Percentiles rank a stretch among this genome's conserved stretches.
phyloP scores from a whole-genome alignment of 805 yeast species.

The Lachancea dasiensis region DNA sequence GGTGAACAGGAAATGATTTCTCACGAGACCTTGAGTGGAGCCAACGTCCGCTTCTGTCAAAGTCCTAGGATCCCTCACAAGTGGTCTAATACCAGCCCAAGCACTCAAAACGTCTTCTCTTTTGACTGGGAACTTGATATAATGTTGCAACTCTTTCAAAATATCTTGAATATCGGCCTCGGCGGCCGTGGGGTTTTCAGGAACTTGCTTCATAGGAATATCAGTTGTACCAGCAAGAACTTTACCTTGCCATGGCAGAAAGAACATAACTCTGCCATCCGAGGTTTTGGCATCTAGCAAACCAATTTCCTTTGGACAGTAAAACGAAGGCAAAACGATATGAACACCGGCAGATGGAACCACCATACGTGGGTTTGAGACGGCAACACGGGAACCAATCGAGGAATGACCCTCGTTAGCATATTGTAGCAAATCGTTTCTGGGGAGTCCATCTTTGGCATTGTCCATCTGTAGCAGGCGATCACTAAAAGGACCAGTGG shows the following conservation, averaged over 20 bases:
- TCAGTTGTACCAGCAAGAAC: slow-evolving; percentile 96
- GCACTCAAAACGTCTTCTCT: slow-evolving; percentile 90
- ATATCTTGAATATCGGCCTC: slow-evolving; percentile 88
- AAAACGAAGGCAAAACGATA: slow-evolving; percentile 84
- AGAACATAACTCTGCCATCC: slow-evolving; percentile 95
- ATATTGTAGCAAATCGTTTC: slow-evolving; percentile 36
- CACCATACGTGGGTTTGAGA: slow-evolving; percentile 62
- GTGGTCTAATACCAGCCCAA: slow-evolving; percentile 96
- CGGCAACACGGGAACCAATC: slow-evolving; percentile 30
- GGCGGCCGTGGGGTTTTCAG: slow-evolving; percentile 72
- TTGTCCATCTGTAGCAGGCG: slow-evolving; percentile 80
- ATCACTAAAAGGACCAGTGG: slow-evolving; percentile 94
- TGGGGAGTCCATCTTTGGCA: slow-evolving; percentile 58
- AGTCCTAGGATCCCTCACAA: slow-evolving; percentile 73
- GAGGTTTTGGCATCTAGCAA: slow-evolving; percentile 85
- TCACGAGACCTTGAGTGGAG: slow-evolving; percentile 81
- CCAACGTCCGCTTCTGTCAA: slow-evolving; percentile 39
- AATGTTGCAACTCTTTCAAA: slow-evolving; percentile 80
- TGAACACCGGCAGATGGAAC: slow-evolving; percentile 95
- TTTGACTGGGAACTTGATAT: slow-evolving; percentile 80
- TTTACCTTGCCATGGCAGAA: slow-evolving; percentile 97
- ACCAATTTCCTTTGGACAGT: slow-evolving; percentile 84
- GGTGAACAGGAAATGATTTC: slow-evolving; percentile 76
- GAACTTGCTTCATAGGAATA: slow-evolving; percentile 67
- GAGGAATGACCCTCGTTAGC: slow-evolving; percentile 15